These are phyloP conservation scores for Martensiomyces pterosporus DNA, from an alignment of 192 early-diverging fungal species.

Conservation along the genomic window DNA sequence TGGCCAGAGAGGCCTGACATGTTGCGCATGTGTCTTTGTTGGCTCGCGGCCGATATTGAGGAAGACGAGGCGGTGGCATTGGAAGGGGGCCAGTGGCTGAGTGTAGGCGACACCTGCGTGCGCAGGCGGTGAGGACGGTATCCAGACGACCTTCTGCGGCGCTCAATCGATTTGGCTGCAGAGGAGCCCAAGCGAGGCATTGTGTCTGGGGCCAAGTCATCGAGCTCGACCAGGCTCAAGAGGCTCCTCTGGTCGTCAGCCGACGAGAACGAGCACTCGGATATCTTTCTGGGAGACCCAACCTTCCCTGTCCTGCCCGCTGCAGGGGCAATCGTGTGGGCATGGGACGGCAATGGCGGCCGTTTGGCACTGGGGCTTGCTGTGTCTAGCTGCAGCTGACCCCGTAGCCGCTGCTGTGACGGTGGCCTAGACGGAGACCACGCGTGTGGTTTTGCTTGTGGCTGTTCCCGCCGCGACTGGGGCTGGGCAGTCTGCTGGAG, in stretches of 20 bases:
- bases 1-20: constrained; percentile 29
- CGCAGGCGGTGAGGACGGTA: constrained; percentile 26
- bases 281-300: constrained; percentile 20
- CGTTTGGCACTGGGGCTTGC: no score
- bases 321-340: no score
- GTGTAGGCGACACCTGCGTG: no score
- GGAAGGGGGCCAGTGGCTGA: no score
- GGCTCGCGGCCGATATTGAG: no score
- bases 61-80: no score
- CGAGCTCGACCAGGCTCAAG: constrained; percentile 22
- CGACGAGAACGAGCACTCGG: constrained; percentile 36
- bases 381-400: no score
- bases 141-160: no score
- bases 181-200: no score
- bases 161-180: no score
- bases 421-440: neutral
- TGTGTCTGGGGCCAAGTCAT: constrained; percentile 39
- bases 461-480: neutral
- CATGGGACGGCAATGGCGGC: constrained; percentile 4
- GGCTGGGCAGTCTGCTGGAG: neutral
- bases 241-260: constrained; percentile 27
- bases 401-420: neutral
- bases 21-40: constrained; percentile 26
- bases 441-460: no score
- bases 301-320: neutral